These are phyloP conservation scores for Discostella stelligeroides DNA, from an alignment of 108 stramenopile species.

Conservation along the genomic window DNA sequence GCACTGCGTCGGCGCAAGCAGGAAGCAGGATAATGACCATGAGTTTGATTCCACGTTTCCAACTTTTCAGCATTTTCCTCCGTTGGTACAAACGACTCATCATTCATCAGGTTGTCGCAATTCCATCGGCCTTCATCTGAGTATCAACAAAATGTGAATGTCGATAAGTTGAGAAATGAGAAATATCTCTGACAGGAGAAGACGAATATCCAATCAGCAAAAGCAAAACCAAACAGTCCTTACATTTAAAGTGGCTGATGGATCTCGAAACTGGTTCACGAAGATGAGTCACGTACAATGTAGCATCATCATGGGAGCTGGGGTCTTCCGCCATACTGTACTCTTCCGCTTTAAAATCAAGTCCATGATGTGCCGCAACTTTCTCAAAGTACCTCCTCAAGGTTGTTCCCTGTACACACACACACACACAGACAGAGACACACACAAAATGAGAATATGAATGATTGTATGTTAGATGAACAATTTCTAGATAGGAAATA, in stretches of 20 bases:
- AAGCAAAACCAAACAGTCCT: no score
- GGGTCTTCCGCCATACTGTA: conserved; percentile 26
- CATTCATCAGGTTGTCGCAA: conserved; percentile 13
- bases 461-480: no score
- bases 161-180: no score
- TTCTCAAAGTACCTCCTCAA: conserved; percentile 18
- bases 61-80: conserved; percentile 4
- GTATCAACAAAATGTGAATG: no score
- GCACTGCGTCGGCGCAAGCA: no score
- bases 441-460: no score
- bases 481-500: no score
- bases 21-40: background rate
- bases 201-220: no score
- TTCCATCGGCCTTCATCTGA: conserved; percentile 15
- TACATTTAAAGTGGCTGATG: conserved; percentile 31
- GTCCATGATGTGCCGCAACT: conserved; percentile 21
- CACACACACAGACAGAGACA: no score
- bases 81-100: conserved; percentile 1
- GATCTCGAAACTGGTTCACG: conserved; percentile 24
- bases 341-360: conserved; percentile 3
- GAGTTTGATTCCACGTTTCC: conserved; percentile 7
- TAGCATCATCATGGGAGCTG: conserved; percentile 5
- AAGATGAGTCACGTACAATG: conserved; percentile 30
- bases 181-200: no score
- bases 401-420: conserved; percentile 17